Percentiles rank a stretch among this genome's conserved stretches.
These are phyloP conservation scores for Setaria viridis DNA, from an alignment of 202 grass and related monocot genomes.

Conservation along the genomic window DNA sequence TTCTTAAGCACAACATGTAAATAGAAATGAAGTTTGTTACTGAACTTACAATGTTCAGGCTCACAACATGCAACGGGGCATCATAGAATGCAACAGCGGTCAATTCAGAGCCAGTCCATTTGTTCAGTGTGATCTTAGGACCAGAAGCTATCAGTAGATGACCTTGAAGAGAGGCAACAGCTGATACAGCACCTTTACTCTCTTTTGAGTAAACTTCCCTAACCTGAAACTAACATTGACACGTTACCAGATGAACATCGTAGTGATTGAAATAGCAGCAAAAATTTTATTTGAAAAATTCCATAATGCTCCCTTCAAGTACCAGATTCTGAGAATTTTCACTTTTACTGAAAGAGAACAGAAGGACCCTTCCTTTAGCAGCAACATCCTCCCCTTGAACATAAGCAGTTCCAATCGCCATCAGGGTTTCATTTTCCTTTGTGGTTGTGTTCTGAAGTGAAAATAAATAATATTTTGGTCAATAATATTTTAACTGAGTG, in stretches of 20 bases:
- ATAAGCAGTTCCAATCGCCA: constrained; percentile 93
- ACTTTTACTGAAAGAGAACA: constrained; percentile 77
- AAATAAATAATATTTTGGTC: constrained; percentile 33
- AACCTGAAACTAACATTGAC: constrained; percentile 57
- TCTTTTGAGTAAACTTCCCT: constrained; percentile 91
- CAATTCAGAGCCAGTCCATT: constrained; percentile 94
- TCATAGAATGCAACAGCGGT: constrained; percentile 95
- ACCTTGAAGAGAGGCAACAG: constrained; percentile 96
- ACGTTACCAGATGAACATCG: constrained; percentile 19
- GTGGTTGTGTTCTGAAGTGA: constrained; percentile 80
- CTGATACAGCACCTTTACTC: constrained; percentile 92
- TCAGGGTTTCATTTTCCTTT: constrained; percentile 91
- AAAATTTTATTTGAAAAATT: constrained; percentile 3
- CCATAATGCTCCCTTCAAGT: constrained; percentile 22
- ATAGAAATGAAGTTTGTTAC: constrained; percentile 28
- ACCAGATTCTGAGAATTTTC: constrained; percentile 93
- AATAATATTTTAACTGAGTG: constrained; percentile 24
- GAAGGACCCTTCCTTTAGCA: constrained; percentile 83
- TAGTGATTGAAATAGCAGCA: background rate
- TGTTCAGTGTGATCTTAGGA: constrained; percentile 94
- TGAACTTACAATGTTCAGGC: constrained; percentile 93
- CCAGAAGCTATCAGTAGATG: constrained; percentile 95
- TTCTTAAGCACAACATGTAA: constrained; percentile 26
- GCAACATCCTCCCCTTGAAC: constrained; percentile 96
- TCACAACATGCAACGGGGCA: constrained; percentile 97